Conservation (phyloP, 2,329 filamentous ascomycete species). For the Teratosphaeria epicoccoides region DNA sequence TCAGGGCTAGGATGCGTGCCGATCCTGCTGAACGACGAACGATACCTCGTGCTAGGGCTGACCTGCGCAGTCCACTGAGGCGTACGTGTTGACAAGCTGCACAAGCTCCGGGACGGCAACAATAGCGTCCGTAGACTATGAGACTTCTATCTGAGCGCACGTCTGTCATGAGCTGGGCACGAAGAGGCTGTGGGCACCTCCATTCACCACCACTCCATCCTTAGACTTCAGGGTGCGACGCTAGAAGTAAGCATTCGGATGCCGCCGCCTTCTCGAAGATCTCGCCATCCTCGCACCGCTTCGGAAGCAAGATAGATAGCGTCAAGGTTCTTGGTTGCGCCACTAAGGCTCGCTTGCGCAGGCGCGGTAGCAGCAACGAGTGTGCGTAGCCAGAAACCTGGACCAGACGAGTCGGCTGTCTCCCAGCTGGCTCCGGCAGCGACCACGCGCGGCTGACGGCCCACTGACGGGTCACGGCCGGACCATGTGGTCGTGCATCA, state of each 20-base stretch:
- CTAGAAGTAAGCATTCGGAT: neutral
- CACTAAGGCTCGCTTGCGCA: neutral
- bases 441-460: neutral
- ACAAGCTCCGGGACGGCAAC: no score
- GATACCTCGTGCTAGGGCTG: neutral
- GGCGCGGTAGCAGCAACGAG: neutral
- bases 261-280: neutral
- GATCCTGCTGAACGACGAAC: neutral
- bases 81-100: neutral
- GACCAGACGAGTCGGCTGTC: neutral
- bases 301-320: neutral
- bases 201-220: no score
- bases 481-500: neutral
- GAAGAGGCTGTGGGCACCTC: neutral
- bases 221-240: neutral
- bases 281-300: neutral
- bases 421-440: neutral
- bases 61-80: neutral
- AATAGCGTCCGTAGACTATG: no score
- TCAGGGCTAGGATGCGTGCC: neutral
- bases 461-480: neutral
- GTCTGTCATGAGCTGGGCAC: no score
- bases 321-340: neutral
- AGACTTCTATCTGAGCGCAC: no score
- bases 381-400: neutral